These are phyloP conservation scores for Durotheca rogersii DNA, from an alignment of 495 filamentous ascomycete species.

Conservation along the genomic window DNA sequence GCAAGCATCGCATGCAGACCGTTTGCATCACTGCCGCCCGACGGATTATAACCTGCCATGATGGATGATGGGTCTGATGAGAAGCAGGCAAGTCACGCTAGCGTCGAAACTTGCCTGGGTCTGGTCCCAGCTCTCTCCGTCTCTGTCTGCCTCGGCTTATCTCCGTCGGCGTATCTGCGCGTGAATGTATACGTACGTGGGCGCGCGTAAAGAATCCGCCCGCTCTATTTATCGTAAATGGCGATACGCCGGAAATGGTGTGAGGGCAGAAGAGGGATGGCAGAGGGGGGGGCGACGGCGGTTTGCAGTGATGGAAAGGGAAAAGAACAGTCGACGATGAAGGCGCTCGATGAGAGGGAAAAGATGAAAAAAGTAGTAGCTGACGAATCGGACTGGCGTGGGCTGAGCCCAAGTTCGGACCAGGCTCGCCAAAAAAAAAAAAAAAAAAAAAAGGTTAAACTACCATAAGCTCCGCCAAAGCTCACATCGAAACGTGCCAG, in stretches of 20 bases:
- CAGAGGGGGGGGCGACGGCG: too few species aligned
- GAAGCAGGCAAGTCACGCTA: constrained; percentile 10
- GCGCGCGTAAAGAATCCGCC: background rate
- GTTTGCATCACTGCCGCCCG: constrained; percentile 35
- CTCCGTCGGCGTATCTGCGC: too few species aligned
- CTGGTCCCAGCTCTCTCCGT: too few species aligned
- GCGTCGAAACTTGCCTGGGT: too few species aligned
- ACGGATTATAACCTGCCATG: constrained; percentile 50
- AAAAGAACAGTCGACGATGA: too few species aligned
- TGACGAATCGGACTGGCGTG: constrained; percentile 16
- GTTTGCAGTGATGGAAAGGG: background rate
- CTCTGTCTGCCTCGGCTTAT: too few species aligned
- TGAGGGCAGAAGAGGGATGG: too few species aligned
- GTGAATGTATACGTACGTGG: background rate
- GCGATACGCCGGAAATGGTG: background rate
- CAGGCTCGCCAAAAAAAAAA: constrained; percentile 32
- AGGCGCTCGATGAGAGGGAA: background rate
- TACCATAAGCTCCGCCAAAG: constrained; percentile 19
- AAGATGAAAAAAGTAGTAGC: background rate
- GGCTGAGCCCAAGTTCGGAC: too few species aligned
- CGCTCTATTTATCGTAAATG: background rate
- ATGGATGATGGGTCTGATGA: constrained; percentile 16
- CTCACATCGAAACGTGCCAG: too few species aligned
- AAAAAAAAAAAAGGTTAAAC: constrained; percentile 8
- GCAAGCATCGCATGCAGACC: constrained; percentile 35